Evolutionary conservation across 176 grass and related monocot species (phyloP), one percentile per base, ranked within the genome.

Genomic region (barley (Hordeum vulgare)): DNA sequence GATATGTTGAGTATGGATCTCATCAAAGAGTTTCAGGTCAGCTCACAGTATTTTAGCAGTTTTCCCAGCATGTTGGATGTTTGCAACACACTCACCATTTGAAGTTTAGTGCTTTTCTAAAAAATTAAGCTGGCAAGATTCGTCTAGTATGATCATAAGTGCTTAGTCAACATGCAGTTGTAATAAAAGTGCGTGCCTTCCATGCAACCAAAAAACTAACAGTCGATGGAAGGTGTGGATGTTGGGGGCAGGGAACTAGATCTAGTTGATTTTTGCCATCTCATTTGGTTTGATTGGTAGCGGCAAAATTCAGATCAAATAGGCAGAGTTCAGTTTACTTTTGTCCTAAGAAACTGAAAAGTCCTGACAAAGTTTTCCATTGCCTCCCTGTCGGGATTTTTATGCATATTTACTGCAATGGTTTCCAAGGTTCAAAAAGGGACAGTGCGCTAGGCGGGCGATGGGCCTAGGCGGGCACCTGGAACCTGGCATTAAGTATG

Each of bases 11-110:
- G 76, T 71, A 76, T 93, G 86, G 67, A 95, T 81, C 84, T 92
- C 56, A 81, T 98, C 75, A 98, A 98, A 71, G 96, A 95, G 76
- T 95, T 95, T 89, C 90, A 98, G 96, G 92, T 93, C 58, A 80
- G 56, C 66, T 65, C 73, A 65, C 59, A 81, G 42, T 61, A 58
- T 78, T 73, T 14, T 54, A 70, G 54, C 1, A 24, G 61, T 74
- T 67, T n/a, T 75, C 37, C 23, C 6, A 75, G 21, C 42, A 60
- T 25, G 20, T 51, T 21, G 21, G 36, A 4, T 60, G 39, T 64
- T 51, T 0, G 14, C 0, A 51, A 49, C 41, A 18, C 9, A 49
- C 17, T 62, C 21, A 33, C 7, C 10, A 40, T 34, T 63, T 75
- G 67, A 44, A 35, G 41, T 45, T 65, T 51, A 73, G 18, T 0